Percentiles rank a stretch among this genome's conserved stretches.
Evolutionary conservation across 1,284 basidiomycete genomes (phyloP).

Genomic region (Peniophora sp.): DNA sequence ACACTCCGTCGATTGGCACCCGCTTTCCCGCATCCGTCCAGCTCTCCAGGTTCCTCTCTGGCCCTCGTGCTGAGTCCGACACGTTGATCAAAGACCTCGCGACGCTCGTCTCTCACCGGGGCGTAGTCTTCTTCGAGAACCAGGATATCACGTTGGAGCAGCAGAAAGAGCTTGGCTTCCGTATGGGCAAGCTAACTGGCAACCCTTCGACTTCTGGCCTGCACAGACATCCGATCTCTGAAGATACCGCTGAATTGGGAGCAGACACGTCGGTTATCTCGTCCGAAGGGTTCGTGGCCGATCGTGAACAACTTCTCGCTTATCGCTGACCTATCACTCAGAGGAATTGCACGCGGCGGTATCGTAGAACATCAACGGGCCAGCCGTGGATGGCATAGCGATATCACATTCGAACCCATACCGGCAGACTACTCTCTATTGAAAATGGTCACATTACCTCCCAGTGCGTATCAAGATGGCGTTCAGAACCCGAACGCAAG

Average conservation of each 20-base stretch:
- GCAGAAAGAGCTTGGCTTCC: constrained; percentile 35
- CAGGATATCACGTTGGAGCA: constrained; percentile 40
- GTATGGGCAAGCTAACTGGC: constrained; percentile 48
- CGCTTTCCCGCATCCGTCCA: constrained; percentile 31
- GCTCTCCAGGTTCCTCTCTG: constrained; percentile 27
- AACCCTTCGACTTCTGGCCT: constrained; percentile 46
- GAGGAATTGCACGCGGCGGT: constrained; percentile 32
- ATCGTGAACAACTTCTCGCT: too few relatives aligned
- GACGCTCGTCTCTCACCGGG: constrained; percentile 55
- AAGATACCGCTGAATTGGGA: constrained; percentile 39
- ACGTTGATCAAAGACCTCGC: constrained; percentile 40
- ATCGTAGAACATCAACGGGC: constrained; percentile 22
- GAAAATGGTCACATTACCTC: constrained; percentile 51
- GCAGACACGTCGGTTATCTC: constrained; percentile 42
- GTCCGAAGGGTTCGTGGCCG: constrained; percentile 29
- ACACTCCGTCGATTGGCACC: constrained; percentile 29
- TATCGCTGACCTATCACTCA: constrained; percentile 7
- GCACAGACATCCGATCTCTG: constrained; percentile 61
- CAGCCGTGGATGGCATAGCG: constrained; percentile 43
- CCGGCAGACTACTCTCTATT: constrained; percentile 63
- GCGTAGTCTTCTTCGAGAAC: constrained; percentile 66
- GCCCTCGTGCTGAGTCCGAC: constrained; percentile 27
- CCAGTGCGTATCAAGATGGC: too few relatives aligned
- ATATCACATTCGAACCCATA: constrained; percentile 65
- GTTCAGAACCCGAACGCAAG: too few relatives aligned